Conservation (phyloP, 2,329 filamentous ascomycete genomes). For the Ceratocystis eucalypticola region DNA sequence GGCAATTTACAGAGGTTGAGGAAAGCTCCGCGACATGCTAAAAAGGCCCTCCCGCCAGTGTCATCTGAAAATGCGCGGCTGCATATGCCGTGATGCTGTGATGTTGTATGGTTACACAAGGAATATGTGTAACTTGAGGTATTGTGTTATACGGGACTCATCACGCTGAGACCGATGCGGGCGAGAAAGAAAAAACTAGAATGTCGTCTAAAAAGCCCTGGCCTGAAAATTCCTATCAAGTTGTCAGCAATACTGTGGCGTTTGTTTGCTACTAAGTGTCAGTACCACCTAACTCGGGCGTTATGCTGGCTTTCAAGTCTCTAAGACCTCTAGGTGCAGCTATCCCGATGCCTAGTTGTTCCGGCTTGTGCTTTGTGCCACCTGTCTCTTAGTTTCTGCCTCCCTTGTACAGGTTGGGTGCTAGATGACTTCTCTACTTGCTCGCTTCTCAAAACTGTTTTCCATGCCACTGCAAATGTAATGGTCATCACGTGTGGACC, state of each 20-base stretch:
- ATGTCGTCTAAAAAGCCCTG: too few species aligned
- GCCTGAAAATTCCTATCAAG: too few species aligned
- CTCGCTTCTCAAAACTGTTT: conserved; percentile 2
- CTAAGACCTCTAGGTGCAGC: neutral
- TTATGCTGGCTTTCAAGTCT: neutral
- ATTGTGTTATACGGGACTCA: neutral
- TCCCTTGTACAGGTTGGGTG: neutral
- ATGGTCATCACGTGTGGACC: neutral
- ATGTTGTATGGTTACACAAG: neutral
- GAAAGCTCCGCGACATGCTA: neutral
- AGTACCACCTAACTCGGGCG: neutral
- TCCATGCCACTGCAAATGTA: neutral
- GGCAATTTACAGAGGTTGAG: neutral
- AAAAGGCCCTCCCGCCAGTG: neutral
- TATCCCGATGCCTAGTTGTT: neutral
- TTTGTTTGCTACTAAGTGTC: neutral
- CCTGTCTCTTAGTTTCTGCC: neutral
- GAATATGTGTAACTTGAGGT: neutral
- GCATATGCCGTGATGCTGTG: neutral
- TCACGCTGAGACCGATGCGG: neutral
- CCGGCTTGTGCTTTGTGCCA: neutral
- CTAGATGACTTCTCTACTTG: neutral
- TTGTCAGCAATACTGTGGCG: neutral
- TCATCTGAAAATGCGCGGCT: neutral
- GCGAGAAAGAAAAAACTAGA: too few species aligned